phyloP scores from a whole-genome alignment of 257 asterid species.

The Paulownia fortunei region DNA sequence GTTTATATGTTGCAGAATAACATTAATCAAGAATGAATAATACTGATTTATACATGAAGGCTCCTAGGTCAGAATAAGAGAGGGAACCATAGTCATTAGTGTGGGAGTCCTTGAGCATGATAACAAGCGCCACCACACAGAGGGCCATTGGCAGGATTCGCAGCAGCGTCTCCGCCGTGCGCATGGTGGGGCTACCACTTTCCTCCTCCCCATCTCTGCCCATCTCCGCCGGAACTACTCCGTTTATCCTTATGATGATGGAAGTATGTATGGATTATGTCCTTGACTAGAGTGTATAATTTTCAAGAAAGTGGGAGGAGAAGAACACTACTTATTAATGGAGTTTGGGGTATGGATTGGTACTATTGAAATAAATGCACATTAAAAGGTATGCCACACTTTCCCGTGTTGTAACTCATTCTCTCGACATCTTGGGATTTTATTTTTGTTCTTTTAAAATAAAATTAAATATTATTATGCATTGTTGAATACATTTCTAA shows the following conservation, averaged over 20 bases:
- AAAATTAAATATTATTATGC: too few relatives aligned
- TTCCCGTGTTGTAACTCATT: neutral
- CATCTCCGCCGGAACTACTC: constrained; percentile 31
- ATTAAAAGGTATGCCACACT: neutral
- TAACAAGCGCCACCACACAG: constrained; percentile 74
- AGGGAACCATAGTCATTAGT: constrained; percentile 73
- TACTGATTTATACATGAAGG: constrained; percentile 59
- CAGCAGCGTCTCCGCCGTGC: constrained; percentile 86
- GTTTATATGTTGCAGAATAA: neutral
- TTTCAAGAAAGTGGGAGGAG: neutral
- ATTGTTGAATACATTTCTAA: too few relatives aligned
- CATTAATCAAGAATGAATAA: too few relatives aligned
- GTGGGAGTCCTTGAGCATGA: constrained; percentile 85
- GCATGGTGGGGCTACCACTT: constrained; percentile 57
- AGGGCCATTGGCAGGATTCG: constrained; percentile 74
- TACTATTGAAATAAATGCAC: neutral
- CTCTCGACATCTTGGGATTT: neutral
- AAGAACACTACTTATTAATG: neutral
- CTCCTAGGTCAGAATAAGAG: constrained; percentile 77
- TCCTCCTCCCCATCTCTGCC: constrained; percentile 39
- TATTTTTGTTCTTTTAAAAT: too few relatives aligned
- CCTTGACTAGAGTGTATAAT: neutral
- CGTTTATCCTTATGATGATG: constrained; percentile 40
- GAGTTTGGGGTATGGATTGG: neutral
- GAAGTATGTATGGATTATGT: neutral